Percentiles rank a stretch among this genome's conserved stretches.
Evolutionary conservation across 2,329 filamentous ascomycete species (phyloP).

Genomic region (Pseudogymnoascus sp.): DNA sequence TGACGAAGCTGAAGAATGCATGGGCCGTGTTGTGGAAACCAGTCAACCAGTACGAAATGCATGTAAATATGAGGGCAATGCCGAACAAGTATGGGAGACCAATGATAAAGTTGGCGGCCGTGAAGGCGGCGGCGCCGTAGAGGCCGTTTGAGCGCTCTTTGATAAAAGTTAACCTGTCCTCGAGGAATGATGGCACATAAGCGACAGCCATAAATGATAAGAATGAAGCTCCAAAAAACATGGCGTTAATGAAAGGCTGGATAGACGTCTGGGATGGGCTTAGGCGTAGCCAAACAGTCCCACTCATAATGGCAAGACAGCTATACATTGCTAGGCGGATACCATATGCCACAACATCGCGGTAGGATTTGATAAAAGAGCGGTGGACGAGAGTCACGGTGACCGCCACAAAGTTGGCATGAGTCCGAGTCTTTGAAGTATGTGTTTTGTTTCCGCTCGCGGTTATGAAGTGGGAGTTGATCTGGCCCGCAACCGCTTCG

Average conservation of each 20-base stretch:
- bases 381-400: slow-evolving; percentile 65
- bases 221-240: slow-evolving; percentile 68
- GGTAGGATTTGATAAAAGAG: slow-evolving; percentile 74
- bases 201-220: slow-evolving; percentile 80
- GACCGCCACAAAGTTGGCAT: slow-evolving; percentile 31
- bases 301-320: slow-evolving; percentile 75
- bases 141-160: slow-evolving; percentile 79
- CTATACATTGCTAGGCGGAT: slow-evolving; percentile 79
- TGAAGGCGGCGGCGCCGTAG: slow-evolving; percentile 65
- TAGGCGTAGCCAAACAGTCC: slow-evolving; percentile 76
- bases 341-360: slow-evolving; percentile 77
- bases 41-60: slow-evolving; percentile 71
- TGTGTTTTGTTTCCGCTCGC: not conserved
- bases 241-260: slow-evolving; percentile 73
- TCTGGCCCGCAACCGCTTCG: slow-evolving; percentile 26
- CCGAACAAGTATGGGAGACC: slow-evolving; percentile 73
- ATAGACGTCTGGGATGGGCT: slow-evolving; percentile 63
- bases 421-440: not conserved
- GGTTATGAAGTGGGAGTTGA: slow-evolving; percentile 17
- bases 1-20: slow-evolving; percentile 69
- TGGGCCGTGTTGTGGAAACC: slow-evolving; percentile 60
- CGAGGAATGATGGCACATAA: slow-evolving; percentile 76
- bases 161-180: slow-evolving; percentile 64
- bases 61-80: slow-evolving; percentile 67
- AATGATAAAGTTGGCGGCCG: slow-evolving; percentile 74